A percentile compares a stretch with the other conserved stretches of the same genome.
phyloP scores from a whole-genome alignment of 352 stramenopile genomes.

The Aphanomyces euteiches region DNA sequence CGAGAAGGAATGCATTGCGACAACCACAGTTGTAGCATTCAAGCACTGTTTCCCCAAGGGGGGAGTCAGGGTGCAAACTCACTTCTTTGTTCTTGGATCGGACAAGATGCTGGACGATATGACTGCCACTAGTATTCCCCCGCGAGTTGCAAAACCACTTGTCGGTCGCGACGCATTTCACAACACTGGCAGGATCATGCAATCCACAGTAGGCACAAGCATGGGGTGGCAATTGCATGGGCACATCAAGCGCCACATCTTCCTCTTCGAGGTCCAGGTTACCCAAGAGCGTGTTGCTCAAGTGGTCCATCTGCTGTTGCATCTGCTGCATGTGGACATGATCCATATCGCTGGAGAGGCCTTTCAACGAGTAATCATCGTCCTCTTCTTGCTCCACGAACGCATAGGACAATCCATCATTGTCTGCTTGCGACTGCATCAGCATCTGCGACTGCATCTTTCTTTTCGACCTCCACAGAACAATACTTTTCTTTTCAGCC shows the following conservation, averaged over 20 bases:
- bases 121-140: constrained; percentile 91
- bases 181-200: constrained; percentile 93
- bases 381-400: constrained; percentile 30
- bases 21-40: constrained; percentile 99
- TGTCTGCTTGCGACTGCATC: constrained; percentile 13
- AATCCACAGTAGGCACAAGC: constrained; percentile 97
- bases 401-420: constrained; percentile 23
- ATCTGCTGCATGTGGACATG: constrained; percentile 20
- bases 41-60: constrained; percentile 95
- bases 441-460: constrained; percentile 20
- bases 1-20: constrained; percentile 98
- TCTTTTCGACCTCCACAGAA: not conserved
- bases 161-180: constrained; percentile 92
- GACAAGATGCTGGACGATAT: constrained; percentile 99
- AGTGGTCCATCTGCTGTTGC: constrained; percentile 20
- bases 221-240: constrained; percentile 71
- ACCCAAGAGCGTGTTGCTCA: constrained; percentile 10
- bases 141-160: constrained; percentile 99
- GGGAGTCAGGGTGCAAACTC: constrained; percentile 91
- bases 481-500: not conserved
- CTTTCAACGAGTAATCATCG: constrained; percentile 12
- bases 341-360: not conserved
- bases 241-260: not conserved
- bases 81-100: constrained; percentile 89
- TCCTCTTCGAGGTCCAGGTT: constrained; percentile 27